These are phyloP conservation scores for Cryptococcus sp. DNA, from an alignment of 1,284 basidiomycete genomes.

Conservation along the genomic window DNA sequence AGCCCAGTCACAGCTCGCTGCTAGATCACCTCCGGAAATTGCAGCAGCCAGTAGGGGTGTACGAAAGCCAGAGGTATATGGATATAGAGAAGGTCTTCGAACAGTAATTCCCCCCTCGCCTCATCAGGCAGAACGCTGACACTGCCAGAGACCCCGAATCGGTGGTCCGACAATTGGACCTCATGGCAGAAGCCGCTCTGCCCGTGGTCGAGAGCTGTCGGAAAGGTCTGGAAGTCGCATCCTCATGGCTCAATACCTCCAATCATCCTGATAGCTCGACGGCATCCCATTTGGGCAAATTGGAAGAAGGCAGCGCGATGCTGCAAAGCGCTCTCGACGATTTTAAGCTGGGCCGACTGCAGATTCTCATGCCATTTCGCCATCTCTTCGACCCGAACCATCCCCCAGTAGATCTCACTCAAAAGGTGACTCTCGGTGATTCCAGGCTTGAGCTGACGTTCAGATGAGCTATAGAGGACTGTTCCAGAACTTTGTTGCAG, in stretches of 20 bases:
- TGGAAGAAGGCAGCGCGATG: constrained; percentile 7
- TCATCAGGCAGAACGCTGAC: not conserved
- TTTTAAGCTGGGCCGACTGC: constrained; percentile 51
- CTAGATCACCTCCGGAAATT: constrained; percentile 37
- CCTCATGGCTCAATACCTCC: constrained; percentile 30
- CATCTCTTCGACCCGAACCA: constrained; percentile 56
- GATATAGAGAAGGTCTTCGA: constrained; percentile 61
- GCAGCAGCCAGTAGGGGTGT: constrained; percentile 69
- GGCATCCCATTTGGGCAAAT: constrained; percentile 1
- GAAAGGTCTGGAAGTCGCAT: constrained; percentile 24
- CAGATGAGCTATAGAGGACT: constrained; percentile 46
- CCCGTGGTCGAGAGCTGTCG: constrained; percentile 47
- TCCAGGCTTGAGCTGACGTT: constrained; percentile 1
- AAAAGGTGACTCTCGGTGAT: constrained; percentile 8
- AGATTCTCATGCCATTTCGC: constrained; percentile 66
- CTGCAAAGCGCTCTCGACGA: constrained; percentile 49
- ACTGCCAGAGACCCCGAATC: constrained; percentile 50
- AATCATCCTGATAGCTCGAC: constrained; percentile 6
- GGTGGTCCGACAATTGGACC: constrained; percentile 54
- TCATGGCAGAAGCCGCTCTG: constrained; percentile 60
- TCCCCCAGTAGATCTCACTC: constrained; percentile 15
- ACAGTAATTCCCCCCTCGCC: constrained; percentile 9
- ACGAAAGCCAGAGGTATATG: constrained; percentile 72
- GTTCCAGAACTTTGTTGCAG: constrained; percentile 66
- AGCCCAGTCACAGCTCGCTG: constrained; percentile 32